A percentile compares a stretch with the other conserved stretches of the same genome.
Conservation (phyloP, 176 grass and related monocot species). For the Saccharum officinarum region DNA sequence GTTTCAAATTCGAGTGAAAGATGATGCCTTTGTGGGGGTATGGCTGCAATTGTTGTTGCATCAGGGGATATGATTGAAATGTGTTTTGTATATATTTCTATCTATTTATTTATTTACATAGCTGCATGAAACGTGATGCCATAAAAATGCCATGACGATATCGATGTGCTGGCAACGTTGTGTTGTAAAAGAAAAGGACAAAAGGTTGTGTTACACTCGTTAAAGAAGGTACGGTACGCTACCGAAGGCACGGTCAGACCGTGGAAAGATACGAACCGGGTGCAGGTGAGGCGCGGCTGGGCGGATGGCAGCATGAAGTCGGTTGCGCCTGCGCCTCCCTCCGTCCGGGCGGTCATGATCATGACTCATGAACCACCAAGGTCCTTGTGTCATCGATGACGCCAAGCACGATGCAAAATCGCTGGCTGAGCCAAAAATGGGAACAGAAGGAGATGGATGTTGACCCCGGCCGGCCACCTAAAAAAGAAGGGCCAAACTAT, state of each 20-base stretch:
- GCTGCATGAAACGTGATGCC: slow-evolving; percentile 27
- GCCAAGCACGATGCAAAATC: background rate
- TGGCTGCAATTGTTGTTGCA: background rate
- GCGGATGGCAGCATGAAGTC: background rate
- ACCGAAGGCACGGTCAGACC: background rate
- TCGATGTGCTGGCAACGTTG: background rate
- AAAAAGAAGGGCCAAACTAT: background rate
- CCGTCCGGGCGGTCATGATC: background rate
- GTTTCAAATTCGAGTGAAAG: no score
- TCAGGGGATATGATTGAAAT: background rate
- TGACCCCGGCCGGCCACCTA: no score
- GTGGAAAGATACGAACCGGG: background rate
- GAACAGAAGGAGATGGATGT: background rate
- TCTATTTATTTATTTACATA: background rate
- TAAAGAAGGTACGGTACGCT: background rate
- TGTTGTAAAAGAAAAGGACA: background rate
- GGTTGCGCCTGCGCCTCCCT: background rate
- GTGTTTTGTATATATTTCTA: background rate
- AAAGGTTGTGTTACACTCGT: background rate
- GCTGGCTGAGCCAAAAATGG: background rate
- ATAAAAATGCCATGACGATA: background rate
- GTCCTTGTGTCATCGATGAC: background rate
- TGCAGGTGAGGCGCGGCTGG: background rate
- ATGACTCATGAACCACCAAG: no score
- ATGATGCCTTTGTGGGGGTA: background rate